Conservation (phyloP, 805 yeast species). For the Pichia eremophila region DNA sequence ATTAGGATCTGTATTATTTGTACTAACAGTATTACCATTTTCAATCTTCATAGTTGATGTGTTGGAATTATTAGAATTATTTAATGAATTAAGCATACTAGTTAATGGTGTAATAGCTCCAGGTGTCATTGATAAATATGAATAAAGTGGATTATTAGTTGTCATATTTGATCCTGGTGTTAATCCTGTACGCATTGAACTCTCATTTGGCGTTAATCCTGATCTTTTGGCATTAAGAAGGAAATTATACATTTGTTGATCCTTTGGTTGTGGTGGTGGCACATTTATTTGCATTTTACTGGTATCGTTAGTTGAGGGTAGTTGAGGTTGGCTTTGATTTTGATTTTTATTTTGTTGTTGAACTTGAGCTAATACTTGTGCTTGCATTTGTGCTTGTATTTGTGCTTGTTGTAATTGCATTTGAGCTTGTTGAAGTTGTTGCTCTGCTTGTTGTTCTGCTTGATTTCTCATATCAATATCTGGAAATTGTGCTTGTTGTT, state of each 20-base stretch:
- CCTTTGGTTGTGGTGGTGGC: slow-evolving; percentile 14
- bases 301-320: slow-evolving; percentile 11
- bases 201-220: slow-evolving; percentile 72
- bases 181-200: slow-evolving; percentile 59
- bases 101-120: slow-evolving; percentile 16
- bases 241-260: slow-evolving; percentile 15
- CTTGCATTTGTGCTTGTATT: background rate
- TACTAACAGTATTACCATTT: background rate
- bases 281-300: slow-evolving; percentile 14
- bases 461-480: background rate
- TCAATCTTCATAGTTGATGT: background rate
- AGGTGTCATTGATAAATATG: slow-evolving; percentile 16
- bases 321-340: background rate
- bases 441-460: background rate
- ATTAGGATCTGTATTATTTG: background rate
- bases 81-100: background rate
- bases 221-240: slow-evolving; percentile 31
- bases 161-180: slow-evolving; percentile 49
- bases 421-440: background rate
- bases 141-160: slow-evolving; percentile 12
- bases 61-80: background rate
- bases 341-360: background rate
- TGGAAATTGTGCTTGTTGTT: too few relatives aligned
- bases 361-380: background rate
- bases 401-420: background rate